Conservation (phyloP, 1,284 basidiomycete genomes). For the Leccinum insolens region DNA sequence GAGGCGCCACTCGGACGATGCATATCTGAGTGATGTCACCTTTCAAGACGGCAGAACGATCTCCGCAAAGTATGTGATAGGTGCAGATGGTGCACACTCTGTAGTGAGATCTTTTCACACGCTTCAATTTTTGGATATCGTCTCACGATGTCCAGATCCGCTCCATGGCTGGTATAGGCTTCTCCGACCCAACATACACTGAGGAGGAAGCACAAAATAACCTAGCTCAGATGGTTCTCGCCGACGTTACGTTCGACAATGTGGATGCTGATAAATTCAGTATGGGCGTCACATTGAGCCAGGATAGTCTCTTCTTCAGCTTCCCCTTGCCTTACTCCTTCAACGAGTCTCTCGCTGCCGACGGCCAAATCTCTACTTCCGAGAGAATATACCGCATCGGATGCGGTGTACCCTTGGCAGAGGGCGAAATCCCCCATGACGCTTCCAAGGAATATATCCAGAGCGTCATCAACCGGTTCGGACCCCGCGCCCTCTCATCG, state of each 20-base stretch:
- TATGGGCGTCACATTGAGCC: slow-evolving; percentile 13
- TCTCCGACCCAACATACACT: slow-evolving; percentile 17
- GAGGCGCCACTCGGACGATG: slow-evolving; percentile 26
- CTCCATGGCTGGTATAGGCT: slow-evolving; percentile 22
- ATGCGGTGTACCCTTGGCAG: slow-evolving; percentile 33
- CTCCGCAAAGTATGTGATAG: slow-evolving; percentile 44
- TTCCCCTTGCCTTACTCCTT: slow-evolving; percentile 32
- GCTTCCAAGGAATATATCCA: slow-evolving; percentile 41
- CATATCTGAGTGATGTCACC: slow-evolving; percentile 39
- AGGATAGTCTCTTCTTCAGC: slow-evolving; percentile 34
- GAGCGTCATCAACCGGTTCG: slow-evolving; percentile 38
- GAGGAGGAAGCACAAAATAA: slow-evolving; percentile 5
- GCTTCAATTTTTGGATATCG: background rate
- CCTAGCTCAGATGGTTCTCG: slow-evolving; percentile 26
- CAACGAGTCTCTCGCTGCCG: slow-evolving; percentile 22
- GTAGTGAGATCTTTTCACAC: slow-evolving; percentile 37
- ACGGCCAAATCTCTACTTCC: slow-evolving; percentile 10
- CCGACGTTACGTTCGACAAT: slow-evolving; percentile 24
- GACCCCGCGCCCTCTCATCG: slow-evolving; percentile 24
- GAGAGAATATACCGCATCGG: slow-evolving; percentile 38
- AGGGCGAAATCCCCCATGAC: slow-evolving; percentile 35
- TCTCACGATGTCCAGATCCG: slow-evolving; percentile 18
- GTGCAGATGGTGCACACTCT: slow-evolving; percentile 35
- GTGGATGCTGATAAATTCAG: background rate
- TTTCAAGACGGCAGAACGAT: slow-evolving; percentile 55